Base-by-base conservation (phyloP, 306 rosid genomes). In the Fragaria ananassa region DNA sequence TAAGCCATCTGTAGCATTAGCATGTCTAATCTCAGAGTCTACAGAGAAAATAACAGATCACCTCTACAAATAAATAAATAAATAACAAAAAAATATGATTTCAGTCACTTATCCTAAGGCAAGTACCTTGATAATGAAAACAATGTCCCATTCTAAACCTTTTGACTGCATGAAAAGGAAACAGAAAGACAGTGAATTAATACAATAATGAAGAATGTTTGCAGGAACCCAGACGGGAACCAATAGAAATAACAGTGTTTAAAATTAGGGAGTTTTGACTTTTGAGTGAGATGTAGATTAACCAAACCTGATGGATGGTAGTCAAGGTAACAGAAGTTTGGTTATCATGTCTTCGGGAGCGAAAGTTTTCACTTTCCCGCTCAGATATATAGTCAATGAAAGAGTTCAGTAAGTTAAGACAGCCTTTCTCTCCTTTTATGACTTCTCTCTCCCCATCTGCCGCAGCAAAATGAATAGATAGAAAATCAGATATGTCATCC, bases 101-200 rank as follows among this genome's bases (percentile, higher is more conserved):
- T 8, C 62, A 56, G 62, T 56, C 62, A 56, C 27, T 56, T 60
- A 70, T 3, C 4, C 4, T 31, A 71, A 49, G 10, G 51, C 68
- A 80, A 83, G 60, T 86, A 94, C 98, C 98, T 94, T 94, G 78
- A 94, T 81, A 80, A 94, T 85, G 91, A 94, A 94, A 83, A 94
- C 98, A 78, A 86, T 82, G 74, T 94, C 97, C 98, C 98, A 94
- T 81, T 94, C 98, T 83, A 94, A 87, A 76, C 98, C 98, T 83
- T 94, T 94, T 39, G 98, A 93, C 98, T 94, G 70, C 89, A 89
- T 23, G 79, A 77, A 73, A 69, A 81, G 31, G 72, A 64, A 64
- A 53, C 70, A 62, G 41, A 58, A 44, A 64, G 9, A 53, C 44
- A 79, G 44, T n/a, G 15, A 19, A 37, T 34, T 45, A 63, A 74